Percentiles rank a stretch among this genome's conserved stretches.
phyloP scores from a whole-genome alignment of 306 rosid genomes.

The Hippophae gyantsensis region DNA sequence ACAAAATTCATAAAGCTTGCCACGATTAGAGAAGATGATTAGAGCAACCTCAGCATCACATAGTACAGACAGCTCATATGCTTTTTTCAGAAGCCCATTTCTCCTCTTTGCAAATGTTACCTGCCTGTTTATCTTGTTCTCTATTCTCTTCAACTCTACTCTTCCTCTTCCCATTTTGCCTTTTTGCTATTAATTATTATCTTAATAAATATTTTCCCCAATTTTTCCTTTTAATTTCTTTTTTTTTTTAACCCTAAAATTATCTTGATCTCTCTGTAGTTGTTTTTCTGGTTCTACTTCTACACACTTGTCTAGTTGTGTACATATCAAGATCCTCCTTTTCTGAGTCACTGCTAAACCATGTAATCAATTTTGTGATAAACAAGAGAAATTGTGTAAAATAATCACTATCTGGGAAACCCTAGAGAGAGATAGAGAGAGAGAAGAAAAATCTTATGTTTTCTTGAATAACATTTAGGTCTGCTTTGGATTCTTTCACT shows the following conservation, averaged over 20 bases:
- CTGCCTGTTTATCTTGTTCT: slow-evolving; percentile 97
- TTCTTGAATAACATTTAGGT: slow-evolving; percentile 17
- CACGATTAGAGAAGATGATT: slow-evolving; percentile 81
- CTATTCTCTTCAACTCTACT: slow-evolving; percentile 90
- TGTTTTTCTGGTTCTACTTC: slow-evolving; percentile 24
- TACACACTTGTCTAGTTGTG: slow-evolving; percentile 17
- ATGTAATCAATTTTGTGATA: slow-evolving; percentile 51
- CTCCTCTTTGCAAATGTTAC: slow-evolving; percentile 90
- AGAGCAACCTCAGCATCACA: slow-evolving; percentile 96
- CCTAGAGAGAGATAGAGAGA: slow-evolving; percentile 27
- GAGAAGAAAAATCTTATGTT: slow-evolving; percentile 2
- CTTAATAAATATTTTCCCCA: not conserved
- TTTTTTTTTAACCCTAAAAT: not conserved
- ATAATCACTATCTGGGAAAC: slow-evolving; percentile 26
- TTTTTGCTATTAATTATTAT: not conserved
- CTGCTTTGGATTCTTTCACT: not conserved
- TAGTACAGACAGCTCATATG: slow-evolving; percentile 83
- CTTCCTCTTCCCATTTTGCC: slow-evolving; percentile 79
- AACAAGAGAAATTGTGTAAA: slow-evolving; percentile 24
- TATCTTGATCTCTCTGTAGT: slow-evolving; percentile 8
- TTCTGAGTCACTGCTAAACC: slow-evolving; percentile 39
- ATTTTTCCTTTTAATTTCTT: not conserved
- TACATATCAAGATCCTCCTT: slow-evolving; percentile 35
- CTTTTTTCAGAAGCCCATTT: slow-evolving; percentile 86
- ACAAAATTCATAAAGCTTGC: slow-evolving; percentile 88